These are phyloP conservation scores for Backusella macrospora DNA, from an alignment of 192 early-diverging fungal genomes.

Conservation along the genomic window DNA sequence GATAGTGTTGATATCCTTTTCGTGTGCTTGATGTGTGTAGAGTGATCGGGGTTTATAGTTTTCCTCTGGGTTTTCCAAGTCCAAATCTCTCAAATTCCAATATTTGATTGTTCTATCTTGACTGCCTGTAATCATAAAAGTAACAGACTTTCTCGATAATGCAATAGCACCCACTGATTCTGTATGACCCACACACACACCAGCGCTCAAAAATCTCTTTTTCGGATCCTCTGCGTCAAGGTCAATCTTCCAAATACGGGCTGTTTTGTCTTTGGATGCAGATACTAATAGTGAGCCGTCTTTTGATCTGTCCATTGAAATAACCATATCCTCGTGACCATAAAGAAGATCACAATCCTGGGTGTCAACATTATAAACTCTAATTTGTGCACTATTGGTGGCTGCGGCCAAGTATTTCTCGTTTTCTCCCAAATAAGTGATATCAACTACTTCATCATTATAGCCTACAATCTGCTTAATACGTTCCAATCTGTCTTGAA, in stretches of 20 bases:
- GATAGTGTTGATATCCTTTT: conserved; percentile 96
- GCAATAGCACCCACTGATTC: conserved; percentile 91
- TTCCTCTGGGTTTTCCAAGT: conserved; percentile 41
- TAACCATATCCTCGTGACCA: conserved; percentile 88
- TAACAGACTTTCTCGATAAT: conserved; percentile 64
- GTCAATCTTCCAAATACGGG: conserved; percentile 78
- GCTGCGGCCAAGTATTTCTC: conserved; percentile 84
- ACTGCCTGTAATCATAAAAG: conserved; percentile 83
- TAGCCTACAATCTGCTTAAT: conserved; percentile 90
- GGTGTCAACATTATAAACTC: conserved; percentile 80
- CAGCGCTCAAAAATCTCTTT: conserved; percentile 61
- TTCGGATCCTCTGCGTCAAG: conserved; percentile 53
- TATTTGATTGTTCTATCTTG: conserved; percentile 95
- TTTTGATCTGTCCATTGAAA: conserved; percentile 72
- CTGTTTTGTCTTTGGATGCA: conserved; percentile 92
- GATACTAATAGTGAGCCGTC: conserved; percentile 76
- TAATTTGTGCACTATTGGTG: conserved; percentile 91
- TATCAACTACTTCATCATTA: conserved; percentile 94
- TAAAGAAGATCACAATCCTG: conserved; percentile 85
- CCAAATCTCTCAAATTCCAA: conserved; percentile 79
- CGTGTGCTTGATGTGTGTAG: conserved; percentile 94
- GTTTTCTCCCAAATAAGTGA: conserved; percentile 73
- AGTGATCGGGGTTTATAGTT: conserved; percentile 62
- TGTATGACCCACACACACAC: conserved; percentile 85
- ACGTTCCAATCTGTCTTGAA: conserved; percentile 55